phyloP scores from a whole-genome alignment of 176 grass and related monocot genomes.

The sorghum (Sorghum bicolor) region Sorghum_bicolor_NCBIv3 NC_012873.2:58666501-58667000 shows the following conservation, averaged over 20 bases:
- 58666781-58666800: too few species aligned
- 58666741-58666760: background rate
- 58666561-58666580: conserved; percentile 13
- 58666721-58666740: background rate
- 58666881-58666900: too few species aligned
- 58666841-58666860: too few species aligned
- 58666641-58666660: background rate
- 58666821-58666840: background rate
- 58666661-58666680: background rate
- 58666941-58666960: too few species aligned
- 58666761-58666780: background rate
- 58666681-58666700: background rate
- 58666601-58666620: conserved; percentile 37
- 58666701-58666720: background rate
- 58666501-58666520: background rate
- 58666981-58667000: too few species aligned
- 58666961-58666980: too few species aligned
- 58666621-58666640: conserved; percentile 26
- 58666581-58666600: conserved; percentile 2
- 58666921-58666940: too few species aligned
- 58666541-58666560: background rate
- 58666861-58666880: too few species aligned
- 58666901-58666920: too few species aligned
- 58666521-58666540: background rate
- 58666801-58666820: background rate